A percentile compares a stretch with the other conserved stretches of the same genome.
phyloP scores from a whole-genome alignment of 23 red algal species.

The Chondrus crispus region DNA sequence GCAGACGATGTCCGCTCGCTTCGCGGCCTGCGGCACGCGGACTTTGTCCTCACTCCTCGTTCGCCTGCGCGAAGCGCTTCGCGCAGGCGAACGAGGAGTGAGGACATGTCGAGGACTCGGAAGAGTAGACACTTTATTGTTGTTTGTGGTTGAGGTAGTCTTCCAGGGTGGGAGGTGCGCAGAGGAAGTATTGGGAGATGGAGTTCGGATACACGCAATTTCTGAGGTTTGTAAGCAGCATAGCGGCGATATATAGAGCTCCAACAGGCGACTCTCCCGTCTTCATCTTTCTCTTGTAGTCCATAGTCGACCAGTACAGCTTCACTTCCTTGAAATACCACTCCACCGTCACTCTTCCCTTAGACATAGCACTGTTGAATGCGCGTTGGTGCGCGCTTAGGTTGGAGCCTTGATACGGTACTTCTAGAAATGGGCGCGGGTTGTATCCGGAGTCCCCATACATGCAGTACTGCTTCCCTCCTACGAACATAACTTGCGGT shows the following conservation, averaged over 20 bases:
- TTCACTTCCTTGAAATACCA: constrained; percentile 36
- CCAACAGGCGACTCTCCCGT: background rate
- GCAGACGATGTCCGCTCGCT: too few species aligned
- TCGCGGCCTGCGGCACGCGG: too few species aligned
- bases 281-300: constrained; percentile 6
- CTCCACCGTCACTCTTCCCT: background rate
- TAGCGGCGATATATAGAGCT: background rate
- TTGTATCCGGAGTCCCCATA: constrained; percentile 29
- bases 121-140: too few species aligned
- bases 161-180: background rate
- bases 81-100: too few species aligned
- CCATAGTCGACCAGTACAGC: background rate
- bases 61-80: too few species aligned
- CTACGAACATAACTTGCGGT: background rate
- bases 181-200: background rate
- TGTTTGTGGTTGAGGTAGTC: background rate
- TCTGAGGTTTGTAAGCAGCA: background rate
- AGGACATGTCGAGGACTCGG: too few species aligned
- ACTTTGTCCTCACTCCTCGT: too few species aligned
- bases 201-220: background rate
- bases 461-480: background rate
- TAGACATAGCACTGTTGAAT: constrained; percentile 3
- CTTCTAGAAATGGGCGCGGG: background rate
- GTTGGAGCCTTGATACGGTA: background rate
- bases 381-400: background rate